Base-by-base conservation (phyloP, 257 asterid species). In the Solanum peruvianum region DNA sequence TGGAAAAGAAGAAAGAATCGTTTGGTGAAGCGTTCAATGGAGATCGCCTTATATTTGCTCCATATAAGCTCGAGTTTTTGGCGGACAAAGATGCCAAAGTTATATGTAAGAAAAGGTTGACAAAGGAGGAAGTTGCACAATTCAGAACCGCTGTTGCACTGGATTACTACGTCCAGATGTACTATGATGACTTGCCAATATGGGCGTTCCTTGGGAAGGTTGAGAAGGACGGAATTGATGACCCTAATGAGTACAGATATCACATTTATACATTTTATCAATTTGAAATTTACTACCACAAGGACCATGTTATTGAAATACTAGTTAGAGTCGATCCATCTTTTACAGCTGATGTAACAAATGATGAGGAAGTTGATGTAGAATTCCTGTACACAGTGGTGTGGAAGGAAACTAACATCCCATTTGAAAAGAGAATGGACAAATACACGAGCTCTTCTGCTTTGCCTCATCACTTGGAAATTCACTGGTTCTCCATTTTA, bases 121-220 rank as follows among this genome's bases (percentile, higher is more conserved):
- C 86, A 45, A 66, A 31, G 86, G 89, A 86, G 81, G 89, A 89
- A 86, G 87, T 83, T 45, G 71, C 82, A 6, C 83, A 18, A 42
- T 89, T 89, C 60, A 83, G 75, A 83, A 75, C 86, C 20, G 84
- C 86, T 47, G 21, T 86, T 83, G 31, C 58, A 66, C 78, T 60
- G 49, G 90, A 88, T 49, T 89, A 89, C 85, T 89, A 62, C 37
- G 9, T 56, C 70, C 87, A 89, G 25, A 75, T 89, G 86, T 89
- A 83, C 86, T 86, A 62, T 35, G 91, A 89, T 73, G 87, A 86
- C 86, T 64, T 89, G 44, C 91, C 87, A 73, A 11, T 86, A 1
- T 86, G 91, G 90, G 87, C 44, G 23, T 88, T 86, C 47, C 4
- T 88, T n/a, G 90, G 89, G 41, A 83, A 47, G 35, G 82, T 82